A percentile compares a stretch with the other conserved stretches of the same genome.
Evolutionary conservation across 1,139 yeast genomes (phyloP).

Genomic region (Wickerhamomyces sp.): DNA sequence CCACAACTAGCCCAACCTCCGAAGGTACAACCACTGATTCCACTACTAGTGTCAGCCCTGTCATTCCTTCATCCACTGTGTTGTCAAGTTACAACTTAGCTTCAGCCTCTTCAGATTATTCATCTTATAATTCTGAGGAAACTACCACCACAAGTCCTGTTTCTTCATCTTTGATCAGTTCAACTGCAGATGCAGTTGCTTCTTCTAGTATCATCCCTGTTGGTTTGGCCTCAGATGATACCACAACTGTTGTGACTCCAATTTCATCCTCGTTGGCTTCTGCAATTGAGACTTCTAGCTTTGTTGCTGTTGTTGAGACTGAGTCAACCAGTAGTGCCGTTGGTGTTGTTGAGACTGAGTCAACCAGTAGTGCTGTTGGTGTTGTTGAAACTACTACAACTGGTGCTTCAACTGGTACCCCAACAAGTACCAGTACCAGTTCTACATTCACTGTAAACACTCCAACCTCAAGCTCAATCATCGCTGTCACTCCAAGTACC

Average conservation of each 20-base stretch:
- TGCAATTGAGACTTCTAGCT: background rate
- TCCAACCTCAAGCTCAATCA: background rate
- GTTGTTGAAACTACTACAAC: too few species aligned
- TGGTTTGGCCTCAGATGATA: background rate
- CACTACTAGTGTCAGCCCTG: background rate
- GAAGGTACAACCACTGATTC: too few species aligned
- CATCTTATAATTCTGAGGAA: background rate
- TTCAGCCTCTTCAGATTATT: background rate
- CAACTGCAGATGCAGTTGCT: background rate
- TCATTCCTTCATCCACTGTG: background rate
- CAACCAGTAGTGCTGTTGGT: too few species aligned
- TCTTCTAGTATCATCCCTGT: background rate
- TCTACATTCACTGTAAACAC: background rate
- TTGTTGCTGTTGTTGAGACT: background rate
- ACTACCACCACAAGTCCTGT: background rate
- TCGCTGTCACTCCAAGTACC: background rate
- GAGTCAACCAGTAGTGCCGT: too few species aligned
- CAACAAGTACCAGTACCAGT: background rate
- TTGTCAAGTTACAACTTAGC: background rate
- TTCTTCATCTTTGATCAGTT: too few species aligned
- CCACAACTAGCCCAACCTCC: background rate
- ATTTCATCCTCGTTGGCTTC: background rate
- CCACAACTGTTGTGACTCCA: background rate
- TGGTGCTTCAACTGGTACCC: too few species aligned
- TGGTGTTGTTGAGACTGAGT: too few species aligned